Percentiles rank a stretch among this genome's conserved stretches.
Evolutionary conservation across 257 asterid genomes (phyloP).

Genomic region (Echium plantagineum): DNA sequence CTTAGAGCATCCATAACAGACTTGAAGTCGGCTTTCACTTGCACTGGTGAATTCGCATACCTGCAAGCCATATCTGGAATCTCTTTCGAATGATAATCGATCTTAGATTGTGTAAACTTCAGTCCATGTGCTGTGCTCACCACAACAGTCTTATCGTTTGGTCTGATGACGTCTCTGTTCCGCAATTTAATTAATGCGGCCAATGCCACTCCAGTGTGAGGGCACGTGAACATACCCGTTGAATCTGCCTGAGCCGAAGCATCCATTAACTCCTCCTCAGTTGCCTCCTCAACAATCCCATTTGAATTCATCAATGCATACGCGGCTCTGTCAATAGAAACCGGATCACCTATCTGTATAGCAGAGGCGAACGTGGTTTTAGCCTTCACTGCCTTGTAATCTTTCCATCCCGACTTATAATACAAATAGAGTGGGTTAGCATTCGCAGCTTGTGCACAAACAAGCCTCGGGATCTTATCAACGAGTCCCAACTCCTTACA

Average conservation of each 20-base stretch:
- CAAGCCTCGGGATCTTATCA: slow-evolving; percentile 61
- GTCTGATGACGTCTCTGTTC: slow-evolving; percentile 46
- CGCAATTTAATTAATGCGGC: slow-evolving; percentile 66
- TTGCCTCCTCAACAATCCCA: slow-evolving; percentile 87
- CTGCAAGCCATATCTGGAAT: slow-evolving; percentile 67
- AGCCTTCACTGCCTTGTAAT: slow-evolving; percentile 65
- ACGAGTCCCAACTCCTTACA: slow-evolving; percentile 77
- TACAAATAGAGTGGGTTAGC: slow-evolving; percentile 74
- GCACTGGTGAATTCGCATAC: slow-evolving; percentile 66
- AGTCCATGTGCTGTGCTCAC: slow-evolving; percentile 86
- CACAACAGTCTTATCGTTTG: slow-evolving; percentile 71
- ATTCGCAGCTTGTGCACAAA: slow-evolving; percentile 82
- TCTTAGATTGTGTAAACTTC: slow-evolving; percentile 76
- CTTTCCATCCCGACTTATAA: slow-evolving; percentile 74
- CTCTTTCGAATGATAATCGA: slow-evolving; percentile 59
- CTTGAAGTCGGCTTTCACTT: slow-evolving; percentile 76
- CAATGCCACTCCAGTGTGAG: slow-evolving; percentile 86
- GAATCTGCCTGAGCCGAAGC: slow-evolving; percentile 89
- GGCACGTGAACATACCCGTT: slow-evolving; percentile 87
- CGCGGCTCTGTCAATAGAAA: slow-evolving; percentile 77
- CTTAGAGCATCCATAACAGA: slow-evolving; percentile 85
- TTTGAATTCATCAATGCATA: slow-evolving; percentile 45
- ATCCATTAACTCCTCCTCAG: slow-evolving; percentile 86
- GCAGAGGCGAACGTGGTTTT: slow-evolving; percentile 80
- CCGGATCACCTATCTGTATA: slow-evolving; percentile 86